Conservation (phyloP, 192 early-diverging fungal genomes). For the Dissophora globulifera region DNA sequence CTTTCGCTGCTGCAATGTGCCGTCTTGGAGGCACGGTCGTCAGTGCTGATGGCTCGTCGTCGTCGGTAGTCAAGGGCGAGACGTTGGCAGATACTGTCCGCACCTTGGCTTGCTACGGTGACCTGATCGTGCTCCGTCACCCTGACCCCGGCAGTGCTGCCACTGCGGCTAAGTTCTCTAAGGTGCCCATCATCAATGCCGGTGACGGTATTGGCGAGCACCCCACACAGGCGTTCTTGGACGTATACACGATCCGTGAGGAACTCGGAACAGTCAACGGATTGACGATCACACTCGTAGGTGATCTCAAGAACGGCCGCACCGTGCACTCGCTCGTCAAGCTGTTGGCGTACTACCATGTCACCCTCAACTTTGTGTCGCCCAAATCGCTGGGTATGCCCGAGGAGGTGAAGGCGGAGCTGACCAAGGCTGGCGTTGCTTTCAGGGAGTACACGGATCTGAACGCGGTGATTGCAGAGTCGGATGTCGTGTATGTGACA, state of each 20-base stretch:
- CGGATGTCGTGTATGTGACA: conserved; percentile 98
- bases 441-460: conserved; percentile 81
- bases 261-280: conserved; percentile 98
- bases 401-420: conserved; percentile 78
- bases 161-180: conserved; percentile 86
- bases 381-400: conserved; percentile 87
- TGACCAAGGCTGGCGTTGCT: conserved; percentile 55
- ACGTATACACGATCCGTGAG: conserved; percentile 75
- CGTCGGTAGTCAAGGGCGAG: conserved; percentile 97
- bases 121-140: conserved; percentile 93
- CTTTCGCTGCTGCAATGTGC: conserved; percentile 96
- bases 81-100: conserved; percentile 93
- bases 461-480: conserved; percentile 82
- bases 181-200: conserved; percentile 95
- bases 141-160: conserved; percentile 87
- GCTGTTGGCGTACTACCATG: conserved; percentile 90
- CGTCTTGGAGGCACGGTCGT: conserved; percentile 95
- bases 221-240: conserved; percentile 97
- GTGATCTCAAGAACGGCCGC: conserved; percentile 97
- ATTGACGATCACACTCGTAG: conserved; percentile 93
- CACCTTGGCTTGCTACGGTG: conserved; percentile 92
- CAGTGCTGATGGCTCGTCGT: conserved; percentile 81
- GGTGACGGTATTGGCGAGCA: conserved; percentile 98
- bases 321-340: conserved; percentile 96
- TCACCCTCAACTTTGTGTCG: conserved; percentile 95